Evolutionary conservation across 257 asterid genomes (phyloP).

Genomic region (Nicotiana tabacum): DNA sequence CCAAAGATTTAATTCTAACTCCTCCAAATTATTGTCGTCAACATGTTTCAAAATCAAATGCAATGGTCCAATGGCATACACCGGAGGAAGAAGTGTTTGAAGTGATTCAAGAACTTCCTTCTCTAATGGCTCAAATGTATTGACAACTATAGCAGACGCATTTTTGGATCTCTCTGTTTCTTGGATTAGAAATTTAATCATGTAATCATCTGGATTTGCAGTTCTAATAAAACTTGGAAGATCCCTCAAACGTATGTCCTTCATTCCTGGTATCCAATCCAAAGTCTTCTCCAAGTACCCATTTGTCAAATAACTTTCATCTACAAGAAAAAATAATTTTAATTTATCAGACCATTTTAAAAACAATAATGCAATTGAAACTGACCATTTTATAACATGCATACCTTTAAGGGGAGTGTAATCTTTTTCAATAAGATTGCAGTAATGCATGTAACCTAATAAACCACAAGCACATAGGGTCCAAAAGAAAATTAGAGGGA

Average conservation of each 20-base stretch:
- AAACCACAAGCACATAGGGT: slow-evolving; percentile 35
- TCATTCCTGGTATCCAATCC: slow-evolving; percentile 34
- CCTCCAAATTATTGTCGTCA: slow-evolving; percentile 9
- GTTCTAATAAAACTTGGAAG: slow-evolving; percentile 44
- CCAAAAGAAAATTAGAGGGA: slow-evolving; percentile 53
- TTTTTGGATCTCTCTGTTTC: slow-evolving; percentile 15
- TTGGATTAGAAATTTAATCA: slow-evolving; percentile 22
- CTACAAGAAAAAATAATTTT: slow-evolving; percentile 13
- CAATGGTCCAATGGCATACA: slow-evolving; percentile 47
- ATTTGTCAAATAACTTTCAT: slow-evolving; percentile 28
- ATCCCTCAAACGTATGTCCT: slow-evolving; percentile 35
- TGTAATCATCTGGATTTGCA: slow-evolving; percentile 21
- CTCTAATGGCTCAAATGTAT: slow-evolving; percentile 50
- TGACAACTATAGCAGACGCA: slow-evolving; percentile 40
- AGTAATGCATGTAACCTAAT: slow-evolving; percentile 26
- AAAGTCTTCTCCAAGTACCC: slow-evolving; percentile 41
- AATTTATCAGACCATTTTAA: neutral
- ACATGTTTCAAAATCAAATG: slow-evolving; percentile 24
- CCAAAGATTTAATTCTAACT: slow-evolving; percentile 45
- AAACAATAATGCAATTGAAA: neutral
- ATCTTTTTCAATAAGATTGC: slow-evolving; percentile 29
- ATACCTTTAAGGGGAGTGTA: slow-evolving; percentile 10
- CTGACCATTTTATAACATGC: neutral
- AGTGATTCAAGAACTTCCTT: slow-evolving; percentile 25
- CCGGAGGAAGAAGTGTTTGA: slow-evolving; percentile 29